phyloP scores from a whole-genome alignment of 2,329 filamentous ascomycete species.

The Cladosporium colombiae region DNA sequence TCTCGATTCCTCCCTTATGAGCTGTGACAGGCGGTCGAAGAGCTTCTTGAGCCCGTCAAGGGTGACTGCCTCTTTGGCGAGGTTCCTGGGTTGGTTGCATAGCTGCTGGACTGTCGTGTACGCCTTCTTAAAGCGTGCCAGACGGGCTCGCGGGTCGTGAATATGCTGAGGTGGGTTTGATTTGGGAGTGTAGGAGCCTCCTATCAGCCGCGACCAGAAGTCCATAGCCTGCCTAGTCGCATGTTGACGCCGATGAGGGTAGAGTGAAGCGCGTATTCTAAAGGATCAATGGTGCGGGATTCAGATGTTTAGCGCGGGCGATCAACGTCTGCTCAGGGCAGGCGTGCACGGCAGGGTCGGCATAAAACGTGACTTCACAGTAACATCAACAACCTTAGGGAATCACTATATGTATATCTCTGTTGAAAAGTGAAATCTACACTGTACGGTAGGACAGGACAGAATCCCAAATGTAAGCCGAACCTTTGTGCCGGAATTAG shows the following conservation, averaged over 20 bases:
- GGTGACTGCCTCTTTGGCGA: constrained; percentile 54
- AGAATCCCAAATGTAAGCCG: neutral
- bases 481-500: neutral
- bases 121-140: constrained; percentile 61
- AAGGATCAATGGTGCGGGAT: constrained; percentile 11
- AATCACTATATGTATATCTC: neutral
- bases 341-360: neutral
- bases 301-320: constrained; percentile 9
- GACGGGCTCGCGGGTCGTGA: constrained; percentile 61
- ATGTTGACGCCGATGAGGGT: constrained; percentile 18
- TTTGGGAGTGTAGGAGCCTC: constrained; percentile 54
- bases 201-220: constrained; percentile 61
- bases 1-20: constrained; percentile 86
- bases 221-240: constrained; percentile 30
- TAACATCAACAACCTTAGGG: neutral
- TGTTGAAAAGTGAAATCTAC: no score
- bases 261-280: neutral
- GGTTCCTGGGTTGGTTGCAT: constrained; percentile 59
- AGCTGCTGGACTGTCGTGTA: constrained; percentile 64
- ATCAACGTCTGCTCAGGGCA: constrained; percentile 3
- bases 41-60: constrained; percentile 53
- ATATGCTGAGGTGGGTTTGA: constrained; percentile 44
- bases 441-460: no score
- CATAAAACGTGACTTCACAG: neutral
- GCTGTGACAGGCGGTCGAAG: constrained; percentile 59